These are phyloP conservation scores for Serendipita sp. DNA, from an alignment of 1,284 basidiomycete genomes.

Conservation along the genomic window DNA sequence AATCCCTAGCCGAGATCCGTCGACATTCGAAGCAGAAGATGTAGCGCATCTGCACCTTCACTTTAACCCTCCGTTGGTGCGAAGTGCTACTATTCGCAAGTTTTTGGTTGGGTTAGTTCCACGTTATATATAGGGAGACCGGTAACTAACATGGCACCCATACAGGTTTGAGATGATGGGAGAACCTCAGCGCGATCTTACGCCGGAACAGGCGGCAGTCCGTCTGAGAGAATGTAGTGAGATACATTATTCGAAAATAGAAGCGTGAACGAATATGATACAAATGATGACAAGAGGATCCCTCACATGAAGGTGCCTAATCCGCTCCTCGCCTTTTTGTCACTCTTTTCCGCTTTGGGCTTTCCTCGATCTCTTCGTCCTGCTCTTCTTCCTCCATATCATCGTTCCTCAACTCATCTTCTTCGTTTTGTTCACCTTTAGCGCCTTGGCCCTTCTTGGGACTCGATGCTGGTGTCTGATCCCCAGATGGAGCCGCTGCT, in stretches of 20 bases:
- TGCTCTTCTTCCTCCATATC: neutral
- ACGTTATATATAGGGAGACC: neutral
- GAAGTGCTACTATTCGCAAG: constrained; percentile 75
- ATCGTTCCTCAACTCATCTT: neutral
- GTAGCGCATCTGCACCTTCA: constrained; percentile 79
- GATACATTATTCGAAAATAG: constrained; percentile 33
- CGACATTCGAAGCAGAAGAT: constrained; percentile 23
- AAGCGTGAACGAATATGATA: constrained; percentile 12
- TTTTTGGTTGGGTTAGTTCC: constrained; percentile 67
- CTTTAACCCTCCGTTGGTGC: constrained; percentile 76
- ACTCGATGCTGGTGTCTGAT: neutral
- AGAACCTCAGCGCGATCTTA: constrained; percentile 82
- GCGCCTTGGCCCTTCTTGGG: neutral
- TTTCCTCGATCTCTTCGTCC: neutral
- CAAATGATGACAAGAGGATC: neutral
- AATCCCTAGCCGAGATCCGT: constrained; percentile 32
- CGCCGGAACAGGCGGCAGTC: constrained; percentile 76
- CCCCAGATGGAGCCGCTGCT: neutral
- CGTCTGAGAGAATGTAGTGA: constrained; percentile 39
- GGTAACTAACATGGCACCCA: constrained; percentile 1
- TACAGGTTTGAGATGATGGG: constrained; percentile 80
- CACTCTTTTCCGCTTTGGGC: neutral
- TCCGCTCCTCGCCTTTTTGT: neutral
- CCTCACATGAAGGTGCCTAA: neutral
- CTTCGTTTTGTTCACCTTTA: neutral